Evolutionary conservation across 306 rosid species (phyloP).

Genomic region (Trifolium subterraneum): DNA sequence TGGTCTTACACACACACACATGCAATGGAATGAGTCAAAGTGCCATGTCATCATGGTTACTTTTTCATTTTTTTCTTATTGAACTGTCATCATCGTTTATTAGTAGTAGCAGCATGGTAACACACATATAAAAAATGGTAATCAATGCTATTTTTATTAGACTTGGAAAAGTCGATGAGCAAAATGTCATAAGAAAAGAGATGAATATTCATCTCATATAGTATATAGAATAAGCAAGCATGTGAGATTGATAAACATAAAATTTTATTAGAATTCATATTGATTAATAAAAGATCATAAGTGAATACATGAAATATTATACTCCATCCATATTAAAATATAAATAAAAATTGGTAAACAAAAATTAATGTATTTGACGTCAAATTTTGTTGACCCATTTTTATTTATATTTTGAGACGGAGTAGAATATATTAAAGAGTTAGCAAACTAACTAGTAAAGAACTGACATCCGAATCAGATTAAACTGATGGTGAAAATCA

Average conservation of each 20-base stretch:
- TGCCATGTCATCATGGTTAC: constrained; percentile 45
- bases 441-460: too few species aligned
- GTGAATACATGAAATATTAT: too few species aligned
- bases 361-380: too few species aligned
- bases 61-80: background rate
- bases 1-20: constrained; percentile 29
- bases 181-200: background rate
- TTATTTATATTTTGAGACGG: too few species aligned
- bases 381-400: too few species aligned
- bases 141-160: background rate
- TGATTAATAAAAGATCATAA: too few species aligned
- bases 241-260: background rate
- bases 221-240: background rate
- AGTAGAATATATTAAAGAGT: too few species aligned
- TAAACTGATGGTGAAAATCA: too few species aligned
- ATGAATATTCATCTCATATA: background rate
- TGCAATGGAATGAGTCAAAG: constrained; percentile 58
- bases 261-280: background rate
- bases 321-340: too few species aligned
- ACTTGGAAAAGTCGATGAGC: background rate
- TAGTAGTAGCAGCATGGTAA: background rate
- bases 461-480: too few species aligned
- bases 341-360: too few species aligned
- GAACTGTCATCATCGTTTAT: too few species aligned
- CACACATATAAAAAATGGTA: background rate